Evolutionary conservation across 1,284 basidiomycete genomes (phyloP), one percentile per base, ranked within the genome.

Genomic region (Irpex rosettiformis): DNA sequence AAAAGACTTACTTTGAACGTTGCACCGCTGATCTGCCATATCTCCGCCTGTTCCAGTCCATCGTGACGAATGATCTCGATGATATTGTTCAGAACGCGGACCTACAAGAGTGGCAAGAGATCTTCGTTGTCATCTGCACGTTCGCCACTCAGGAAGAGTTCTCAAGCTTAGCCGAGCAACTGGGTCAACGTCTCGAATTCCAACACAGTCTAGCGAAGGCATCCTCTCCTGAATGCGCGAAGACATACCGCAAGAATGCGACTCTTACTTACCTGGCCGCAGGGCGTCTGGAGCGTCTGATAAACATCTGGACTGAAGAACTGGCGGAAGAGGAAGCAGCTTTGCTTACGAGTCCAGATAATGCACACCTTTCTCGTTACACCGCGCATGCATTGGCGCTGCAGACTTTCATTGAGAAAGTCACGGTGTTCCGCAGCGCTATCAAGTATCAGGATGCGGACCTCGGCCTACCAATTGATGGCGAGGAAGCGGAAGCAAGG

Each of bases 31-130:
- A 84, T 5, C 77, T 92, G 21, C 94, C 95, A 0, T 98, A 98
- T 75, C 84, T 98, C 24, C 92, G 96, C 33, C 83, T 99, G 4
- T 94, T 96, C 84, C 94, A 98, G 73, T 94, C 91, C 24, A 94
- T 99, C 68, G 94, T 98, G 59, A 91, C 89, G 55, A 89, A 96
- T 69, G 96, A 98, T 68, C 84, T 99, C 11, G 81, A 86, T 43
- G 94, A 97, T 74, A 88, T 98, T 59, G 94, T 97, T 1, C 94
- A 97, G 72, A 97, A 98, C 68, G 96, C 95, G 16, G 95, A 99
- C 67, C 73, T 98, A 43, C 79, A 85, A 57, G 96, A 99, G 71
- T 99, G 96, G 97, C 88, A 91, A 64, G 96, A 98, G 73, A 93
- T 96, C 59, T 98, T 99, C 67, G 96, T 98, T 51, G 94, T 99